These are phyloP conservation scores for Plasmodium cynomolgi DNA, from an alignment of 169 alveolate species.

Conservation along the genomic window DNA sequence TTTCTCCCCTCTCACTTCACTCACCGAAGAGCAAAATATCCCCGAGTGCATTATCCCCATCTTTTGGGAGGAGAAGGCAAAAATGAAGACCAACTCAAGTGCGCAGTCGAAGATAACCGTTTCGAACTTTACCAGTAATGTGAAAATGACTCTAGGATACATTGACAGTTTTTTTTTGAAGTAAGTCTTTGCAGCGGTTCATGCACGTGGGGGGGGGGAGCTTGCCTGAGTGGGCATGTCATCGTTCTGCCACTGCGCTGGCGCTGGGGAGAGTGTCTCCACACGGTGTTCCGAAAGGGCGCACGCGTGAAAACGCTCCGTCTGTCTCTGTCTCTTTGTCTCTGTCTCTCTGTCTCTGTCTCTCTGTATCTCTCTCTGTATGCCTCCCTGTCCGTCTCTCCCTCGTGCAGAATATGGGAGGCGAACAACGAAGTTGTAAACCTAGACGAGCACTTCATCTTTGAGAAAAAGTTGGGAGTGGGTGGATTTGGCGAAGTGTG, in stretches of 20 bases:
- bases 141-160: constrained; percentile 14
- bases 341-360: no score
- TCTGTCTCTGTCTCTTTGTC: no score
- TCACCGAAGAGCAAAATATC: constrained; percentile 12
- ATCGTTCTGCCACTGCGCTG: background rate
- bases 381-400: background rate
- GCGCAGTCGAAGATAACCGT: constrained; percentile 13
- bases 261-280: background rate
- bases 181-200: background rate
- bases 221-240: no score
- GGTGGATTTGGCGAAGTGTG: constrained; percentile 74
- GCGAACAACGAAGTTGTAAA: constrained; percentile 17
- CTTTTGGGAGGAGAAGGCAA: constrained; percentile 40
- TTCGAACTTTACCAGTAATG: constrained; percentile 21
- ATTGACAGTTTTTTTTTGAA: constrained; percentile 37
- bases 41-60: constrained; percentile 41
- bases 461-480: constrained; percentile 23
- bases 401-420: constrained; percentile 24
- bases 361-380: background rate
- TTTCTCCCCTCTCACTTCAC: background rate
- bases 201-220: background rate
- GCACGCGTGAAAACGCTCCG: background rate
- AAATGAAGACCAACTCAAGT: constrained; percentile 5
- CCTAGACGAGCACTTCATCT: constrained; percentile 35
- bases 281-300: background rate